Base-by-base conservation (phyloP, 2,329 filamentous ascomycete genomes). In the Cercospora zeina region DNA sequence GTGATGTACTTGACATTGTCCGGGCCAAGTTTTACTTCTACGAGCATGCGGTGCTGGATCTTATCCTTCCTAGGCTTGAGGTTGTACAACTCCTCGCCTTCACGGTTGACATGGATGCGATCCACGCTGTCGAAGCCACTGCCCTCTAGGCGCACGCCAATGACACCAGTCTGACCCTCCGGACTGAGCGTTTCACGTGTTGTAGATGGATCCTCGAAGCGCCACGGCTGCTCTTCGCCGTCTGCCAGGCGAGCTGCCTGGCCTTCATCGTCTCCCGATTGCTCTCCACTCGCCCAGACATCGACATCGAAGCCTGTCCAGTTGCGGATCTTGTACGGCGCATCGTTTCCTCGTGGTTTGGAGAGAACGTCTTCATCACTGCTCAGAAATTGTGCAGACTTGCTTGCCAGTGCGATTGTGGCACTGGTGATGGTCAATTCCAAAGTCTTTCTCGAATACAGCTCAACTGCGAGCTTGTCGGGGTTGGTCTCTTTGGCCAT, bases 1-100 rank as follows among this genome's bases (percentile, higher is more conserved):
- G 93, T 99, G 72, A 99, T 96, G 74, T 96, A 96, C 79, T 99
- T 99, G 78, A 99, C 90, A 71, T 97, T 97, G 79, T 99, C 93
- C 0, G 86, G 80, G n/a, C 92, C 95, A 24, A 99, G 83, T 58
- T 86, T 91, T 58, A 99, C 89, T 61, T 99, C 95, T 0, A 97
- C 93, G 24, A 97, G 86, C 16, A 99, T 84, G 21, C 93, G 89
- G 75, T 99, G 96, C 66, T 93, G 83, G 2, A 96, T 83, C 62
- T 89, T 85, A 71, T 96, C 89, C 64, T 91, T 89, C 74, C 92
- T 90, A 2, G 96, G 95, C 62, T 91, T 89, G 50, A 99, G 82
- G 55, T 89, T 91, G 78, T 96, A 99, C 21, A 97, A 76, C 51
- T 88, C 88, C 74, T 99, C 95, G 55, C 96, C 96, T 78, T 99